Percentiles rank a stretch among this genome's conserved stretches.
Conservation (phyloP, 1,284 basidiomycete species). For the Leccinum colubrinum region DNA sequence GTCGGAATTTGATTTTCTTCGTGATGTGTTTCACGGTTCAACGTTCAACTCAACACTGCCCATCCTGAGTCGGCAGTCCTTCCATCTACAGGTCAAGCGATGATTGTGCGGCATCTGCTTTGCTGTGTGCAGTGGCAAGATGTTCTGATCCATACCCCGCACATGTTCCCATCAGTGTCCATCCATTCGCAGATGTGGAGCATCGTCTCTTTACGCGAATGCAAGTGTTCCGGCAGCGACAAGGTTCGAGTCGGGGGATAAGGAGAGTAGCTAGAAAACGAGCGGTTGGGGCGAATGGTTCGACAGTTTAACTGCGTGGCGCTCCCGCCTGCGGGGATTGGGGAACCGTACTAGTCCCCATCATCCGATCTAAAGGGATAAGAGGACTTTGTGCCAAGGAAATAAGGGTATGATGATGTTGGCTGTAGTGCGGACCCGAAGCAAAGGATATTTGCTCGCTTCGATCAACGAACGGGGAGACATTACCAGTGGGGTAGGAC, state of each 20-base stretch:
- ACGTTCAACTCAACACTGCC: neutral
- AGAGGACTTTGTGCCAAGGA: too few species aligned
- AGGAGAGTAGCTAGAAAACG: neutral
- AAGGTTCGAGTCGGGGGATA: neutral
- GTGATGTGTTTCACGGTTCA: conserved; percentile 16
- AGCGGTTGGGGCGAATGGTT: neutral
- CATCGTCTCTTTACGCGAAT: neutral
- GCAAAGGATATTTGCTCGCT: neutral
- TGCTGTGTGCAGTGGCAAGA: conserved; percentile 10
- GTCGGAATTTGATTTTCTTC: too few species aligned
- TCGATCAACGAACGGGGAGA: neutral
- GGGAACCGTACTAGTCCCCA: neutral
- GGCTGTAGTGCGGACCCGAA: neutral
- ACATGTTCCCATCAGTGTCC: conserved; percentile 1
- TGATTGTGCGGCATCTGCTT: accelerated
- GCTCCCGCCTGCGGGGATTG: accelerated
- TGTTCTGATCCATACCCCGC: conserved; percentile 12
- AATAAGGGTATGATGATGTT: neutral
- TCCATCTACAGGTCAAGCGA: conserved; percentile 15
- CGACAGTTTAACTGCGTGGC: neutral
- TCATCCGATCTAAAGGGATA: neutral
- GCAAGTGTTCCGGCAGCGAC: conserved; percentile 3
- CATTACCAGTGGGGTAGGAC: neutral
- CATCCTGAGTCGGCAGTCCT: conserved; percentile 6
- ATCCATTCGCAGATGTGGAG: conserved; percentile 11